phyloP scores from a whole-genome alignment of 1,139 yeast species.

The Hansenula sp. region DNA sequence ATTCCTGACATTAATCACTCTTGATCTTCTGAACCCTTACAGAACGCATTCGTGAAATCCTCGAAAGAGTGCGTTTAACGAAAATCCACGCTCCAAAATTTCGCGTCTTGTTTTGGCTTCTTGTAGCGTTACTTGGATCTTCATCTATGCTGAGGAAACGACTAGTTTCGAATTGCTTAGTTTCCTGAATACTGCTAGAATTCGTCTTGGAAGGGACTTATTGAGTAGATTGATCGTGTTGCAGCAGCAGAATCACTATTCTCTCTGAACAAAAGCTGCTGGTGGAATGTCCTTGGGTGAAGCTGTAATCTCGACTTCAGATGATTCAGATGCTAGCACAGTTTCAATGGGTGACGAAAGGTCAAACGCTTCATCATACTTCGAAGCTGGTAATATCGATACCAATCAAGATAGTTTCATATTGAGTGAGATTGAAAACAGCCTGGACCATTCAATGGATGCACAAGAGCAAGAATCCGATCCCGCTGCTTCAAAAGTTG shows the following conservation, averaged over 20 bases:
- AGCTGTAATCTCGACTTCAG: background rate
- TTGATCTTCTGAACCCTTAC: background rate
- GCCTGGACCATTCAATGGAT: background rate
- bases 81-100: background rate
- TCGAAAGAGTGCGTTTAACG: background rate
- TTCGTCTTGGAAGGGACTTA: no score
- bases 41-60: background rate
- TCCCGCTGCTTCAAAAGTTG: background rate
- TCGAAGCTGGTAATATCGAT: background rate
- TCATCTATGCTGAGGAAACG: background rate
- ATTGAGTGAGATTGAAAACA: constrained; percentile 6
- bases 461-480: no score
- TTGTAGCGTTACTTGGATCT: no score
- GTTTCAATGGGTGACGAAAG: background rate
- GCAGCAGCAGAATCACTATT: no score
- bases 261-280: background rate
- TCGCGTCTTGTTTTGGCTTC: constrained; percentile 1
- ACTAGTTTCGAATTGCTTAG: no score
- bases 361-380: background rate
- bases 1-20: no score
- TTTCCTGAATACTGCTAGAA: no score
- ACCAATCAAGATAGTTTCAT: background rate
- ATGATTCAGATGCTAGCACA: constrained; percentile 1
- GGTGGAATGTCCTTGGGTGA: background rate
- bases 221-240: no score